phyloP scores from a whole-genome alignment of 306 rosid species.

The Glycine soja region DNA sequence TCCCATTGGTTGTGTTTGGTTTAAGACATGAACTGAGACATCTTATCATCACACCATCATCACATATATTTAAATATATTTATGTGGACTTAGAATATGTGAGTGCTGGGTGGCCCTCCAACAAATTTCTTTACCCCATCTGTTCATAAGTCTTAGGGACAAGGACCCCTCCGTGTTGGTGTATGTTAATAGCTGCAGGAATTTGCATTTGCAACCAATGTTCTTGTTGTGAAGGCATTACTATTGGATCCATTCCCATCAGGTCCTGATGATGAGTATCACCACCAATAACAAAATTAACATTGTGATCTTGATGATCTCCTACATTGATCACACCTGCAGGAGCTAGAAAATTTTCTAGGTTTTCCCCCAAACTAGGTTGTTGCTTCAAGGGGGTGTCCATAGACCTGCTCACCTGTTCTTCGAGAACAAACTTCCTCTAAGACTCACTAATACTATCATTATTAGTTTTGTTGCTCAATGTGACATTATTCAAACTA shows the following conservation, averaged over 20 bases:
- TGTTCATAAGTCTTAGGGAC: not conserved
- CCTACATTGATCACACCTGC: slow-evolving; percentile 25
- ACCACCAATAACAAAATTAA: not conserved
- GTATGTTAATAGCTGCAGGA: not conserved
- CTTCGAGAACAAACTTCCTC: slow-evolving; percentile 44
- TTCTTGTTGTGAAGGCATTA: slow-evolving; percentile 41
- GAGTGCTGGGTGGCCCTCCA: slow-evolving; percentile 32
- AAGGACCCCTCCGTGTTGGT: slow-evolving; percentile 38
- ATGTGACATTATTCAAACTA: slow-evolving; percentile 41
- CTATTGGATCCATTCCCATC: slow-evolving; percentile 49
- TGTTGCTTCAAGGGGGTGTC: slow-evolving; percentile 25
- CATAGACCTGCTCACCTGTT: slow-evolving; percentile 24
- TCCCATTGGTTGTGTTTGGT: slow-evolving; percentile 31
- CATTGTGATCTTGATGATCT: slow-evolving; percentile 19
- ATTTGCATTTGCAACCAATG: slow-evolving; percentile 56
- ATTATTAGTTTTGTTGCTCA: slow-evolving; percentile 35
- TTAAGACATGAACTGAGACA: not conserved
- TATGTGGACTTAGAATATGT: slow-evolving; percentile 6
- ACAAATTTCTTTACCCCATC: slow-evolving; percentile 19
- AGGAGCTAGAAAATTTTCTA: slow-evolving; percentile 46
- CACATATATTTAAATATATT: slow-evolving; percentile 9
- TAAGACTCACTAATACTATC: slow-evolving; percentile 32
- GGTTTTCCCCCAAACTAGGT: slow-evolving; percentile 41
- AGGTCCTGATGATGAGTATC: slow-evolving; percentile 37
- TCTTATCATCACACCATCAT: not conserved